These are phyloP conservation scores for Termitomyces sp. DNA, from an alignment of 768 basidiomycete species.

Conservation along the genomic window DNA sequence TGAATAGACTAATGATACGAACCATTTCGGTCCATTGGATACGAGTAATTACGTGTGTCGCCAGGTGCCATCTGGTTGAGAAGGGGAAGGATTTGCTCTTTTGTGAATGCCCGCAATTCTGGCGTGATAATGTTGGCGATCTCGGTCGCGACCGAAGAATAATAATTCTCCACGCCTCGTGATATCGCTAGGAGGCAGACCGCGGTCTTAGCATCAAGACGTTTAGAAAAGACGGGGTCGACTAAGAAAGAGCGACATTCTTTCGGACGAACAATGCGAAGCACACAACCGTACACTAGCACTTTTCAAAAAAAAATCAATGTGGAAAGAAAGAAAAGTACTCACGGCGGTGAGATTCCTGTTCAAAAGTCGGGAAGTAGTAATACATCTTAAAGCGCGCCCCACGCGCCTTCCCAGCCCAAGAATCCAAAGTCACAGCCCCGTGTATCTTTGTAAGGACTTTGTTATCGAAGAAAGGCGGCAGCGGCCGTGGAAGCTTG, in stretches of 20 bases:
- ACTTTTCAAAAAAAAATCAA: neutral
- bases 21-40: neutral
- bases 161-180: slow-evolving; percentile 51
- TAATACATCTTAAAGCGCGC: slow-evolving; percentile 37
- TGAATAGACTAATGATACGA: neutral
- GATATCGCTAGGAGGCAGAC: slow-evolving; percentile 63
- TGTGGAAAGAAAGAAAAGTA: slow-evolving; percentile 2
- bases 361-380: slow-evolving; percentile 24
- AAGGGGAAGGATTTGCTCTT: neutral
- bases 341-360: slow-evolving; percentile 39
- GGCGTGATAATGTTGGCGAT: neutral
- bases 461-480: slow-evolving; percentile 43
- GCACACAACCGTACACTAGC: slow-evolving; percentile 40
- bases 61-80: neutral
- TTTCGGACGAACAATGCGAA: slow-evolving; percentile 49
- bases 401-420: slow-evolving; percentile 48
- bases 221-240: slow-evolving; percentile 56
- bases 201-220: slow-evolving; percentile 63
- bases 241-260: slow-evolving; percentile 55
- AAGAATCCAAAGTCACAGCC: slow-evolving; percentile 44
- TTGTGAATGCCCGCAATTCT: neutral
- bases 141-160: slow-evolving; percentile 33
- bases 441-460: slow-evolving; percentile 48
- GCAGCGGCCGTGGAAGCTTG: slow-evolving; percentile 59
- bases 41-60: neutral